Base-by-base conservation (phyloP, 139 green algal species). In the Tetratostichococcus sp. region DNA sequence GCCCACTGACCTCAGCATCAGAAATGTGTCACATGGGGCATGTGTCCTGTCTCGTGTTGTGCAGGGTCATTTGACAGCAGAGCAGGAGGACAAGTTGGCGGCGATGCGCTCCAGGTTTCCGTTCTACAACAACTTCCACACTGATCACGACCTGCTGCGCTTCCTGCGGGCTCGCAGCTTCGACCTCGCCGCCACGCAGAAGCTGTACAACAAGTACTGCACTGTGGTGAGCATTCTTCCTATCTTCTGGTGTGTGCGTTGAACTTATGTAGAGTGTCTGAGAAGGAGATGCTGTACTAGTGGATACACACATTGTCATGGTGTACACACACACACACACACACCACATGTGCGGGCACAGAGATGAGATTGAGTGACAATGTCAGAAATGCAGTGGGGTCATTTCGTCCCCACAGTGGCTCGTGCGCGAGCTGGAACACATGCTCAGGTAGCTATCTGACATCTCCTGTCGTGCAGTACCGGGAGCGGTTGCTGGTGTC, bases 131-230 rank as follows among this genome's bases (percentile, higher is more conserved):
- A 8, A 17, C 50, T 62, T 62, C 50, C 50, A 62, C 50, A 62
- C 14, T 2, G 50, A 62, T 26, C 50, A 62, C 19, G 50, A 62
- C 50, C 70, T 89, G 42, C 72, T 83, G 31, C 84, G 86, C 25
- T 91, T 91, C 75, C 71, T 91, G 30, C 82, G 85, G 16, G 86
- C 86, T 1, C 78, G 86, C 1, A 72, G 86, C 30, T 91, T 86
- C 67, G 83, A 89, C 58, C 33, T 83, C 5, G 71, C 75, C 32
- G 77, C 78, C 17, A 80, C 86, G 0, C 66, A 70, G 25, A 70
- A 81, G 31, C 89, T 91, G 86, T 88, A 84, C 50, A 2, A 26
- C 14, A 62, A 62, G 50, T 62, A 62, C 50, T 62, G 50, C 50
- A 23, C 11, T 62, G 50, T 62, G 50, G 50, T 62, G 50, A 62